A percentile compares a stretch with the other conserved stretches of the same genome.
Conservation (phyloP, 495 filamentous ascomycete species). For the Neurospora sp. region DNA sequence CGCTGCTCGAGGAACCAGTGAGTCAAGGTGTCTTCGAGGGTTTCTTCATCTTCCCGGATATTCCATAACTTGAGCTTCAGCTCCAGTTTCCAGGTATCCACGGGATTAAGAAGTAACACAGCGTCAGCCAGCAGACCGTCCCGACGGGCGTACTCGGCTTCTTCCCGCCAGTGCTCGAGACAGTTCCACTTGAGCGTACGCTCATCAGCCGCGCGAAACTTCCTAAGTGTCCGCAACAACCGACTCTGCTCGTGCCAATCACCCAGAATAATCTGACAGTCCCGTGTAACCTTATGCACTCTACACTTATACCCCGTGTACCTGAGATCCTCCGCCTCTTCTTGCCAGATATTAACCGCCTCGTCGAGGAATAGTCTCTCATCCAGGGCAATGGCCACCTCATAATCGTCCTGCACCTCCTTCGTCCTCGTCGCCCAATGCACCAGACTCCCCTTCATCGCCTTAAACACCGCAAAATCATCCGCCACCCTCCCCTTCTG, state of each 20-base stretch:
- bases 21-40: slow-evolving; percentile 8
- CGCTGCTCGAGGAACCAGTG: slow-evolving; percentile 18
- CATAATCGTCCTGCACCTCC: slow-evolving; percentile 7
- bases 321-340: slow-evolving; percentile 17
- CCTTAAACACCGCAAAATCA: not conserved
- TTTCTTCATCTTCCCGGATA: slow-evolving; percentile 5
- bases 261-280: slow-evolving; percentile 5
- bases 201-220: slow-evolving; percentile 7
- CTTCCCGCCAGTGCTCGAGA: slow-evolving; percentile 10
- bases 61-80: slow-evolving; percentile 14
- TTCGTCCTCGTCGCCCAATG: slow-evolving; percentile 11
- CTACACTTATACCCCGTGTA: slow-evolving; percentile 9
- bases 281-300: slow-evolving; percentile 5
- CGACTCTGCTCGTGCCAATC: slow-evolving; percentile 21
- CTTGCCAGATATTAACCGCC: slow-evolving; percentile 20
- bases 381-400: slow-evolving; percentile 15
- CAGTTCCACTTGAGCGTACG: not conserved
- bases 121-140: slow-evolving; percentile 8
- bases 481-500: slow-evolving; percentile 19
- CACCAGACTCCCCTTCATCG: slow-evolving; percentile 1
- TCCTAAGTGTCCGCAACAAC: slow-evolving; percentile 9
- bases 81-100: slow-evolving; percentile 17
- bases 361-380: slow-evolving; percentile 21
- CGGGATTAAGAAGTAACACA: slow-evolving; percentile 5
- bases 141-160: not conserved